phyloP scores from a whole-genome alignment of 371 early-diverging fungal species.

The Apophysomyces sp. region DNA sequence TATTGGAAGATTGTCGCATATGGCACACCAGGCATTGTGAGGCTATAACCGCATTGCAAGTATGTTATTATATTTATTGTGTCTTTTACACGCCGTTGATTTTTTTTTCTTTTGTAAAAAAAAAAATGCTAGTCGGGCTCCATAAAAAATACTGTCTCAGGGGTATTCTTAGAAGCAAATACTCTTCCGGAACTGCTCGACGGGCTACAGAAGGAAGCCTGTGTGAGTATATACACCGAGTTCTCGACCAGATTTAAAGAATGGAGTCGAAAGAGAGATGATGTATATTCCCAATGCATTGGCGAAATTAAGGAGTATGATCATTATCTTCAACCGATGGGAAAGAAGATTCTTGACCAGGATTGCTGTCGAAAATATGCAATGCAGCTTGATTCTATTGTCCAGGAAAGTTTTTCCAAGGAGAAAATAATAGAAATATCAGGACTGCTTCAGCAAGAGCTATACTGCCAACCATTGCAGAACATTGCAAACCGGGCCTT shows the following conservation, averaged over 20 bases:
- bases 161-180: background rate
- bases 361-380: conserved; percentile 10
- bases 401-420: conserved; percentile 3
- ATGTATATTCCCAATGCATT: conserved; percentile 8
- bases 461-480: conserved; percentile 4
- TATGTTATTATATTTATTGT: background rate
- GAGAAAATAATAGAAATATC: background rate
- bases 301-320: conserved; percentile 8
- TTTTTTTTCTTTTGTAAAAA: background rate
- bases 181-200: background rate
- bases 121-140: background rate
- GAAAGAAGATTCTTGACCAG: conserved; percentile 6
- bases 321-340: background rate
- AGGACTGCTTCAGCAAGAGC: background rate
- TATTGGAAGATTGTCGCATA: conserved; percentile 5
- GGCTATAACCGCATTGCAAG: conserved; percentile 4
- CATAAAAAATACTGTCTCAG: background rate
- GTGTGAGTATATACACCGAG: background rate
- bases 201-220: background rate
- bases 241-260: background rate
- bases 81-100: background rate
- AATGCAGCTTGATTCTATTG: background rate
- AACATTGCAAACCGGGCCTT: conserved; percentile 9
- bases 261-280: conserved; percentile 66
- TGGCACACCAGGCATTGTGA: conserved; percentile 26